Percentiles rank a stretch among this genome's conserved stretches.
Conservation (phyloP, 805 yeast genomes). For the Saccharomycopsis fodiens region DNA sequence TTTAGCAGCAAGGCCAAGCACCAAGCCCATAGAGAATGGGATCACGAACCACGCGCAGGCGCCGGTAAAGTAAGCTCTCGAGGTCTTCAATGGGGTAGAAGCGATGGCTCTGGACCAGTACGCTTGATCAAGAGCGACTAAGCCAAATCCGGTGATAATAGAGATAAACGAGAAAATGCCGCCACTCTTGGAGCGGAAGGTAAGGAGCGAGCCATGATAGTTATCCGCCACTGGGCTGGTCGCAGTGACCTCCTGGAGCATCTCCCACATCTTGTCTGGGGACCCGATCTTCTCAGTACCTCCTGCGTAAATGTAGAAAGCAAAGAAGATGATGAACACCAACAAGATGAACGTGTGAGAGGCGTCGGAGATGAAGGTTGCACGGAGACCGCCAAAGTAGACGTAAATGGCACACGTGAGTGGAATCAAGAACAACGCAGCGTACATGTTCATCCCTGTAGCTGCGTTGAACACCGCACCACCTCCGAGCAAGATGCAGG, state of each 20-base stretch:
- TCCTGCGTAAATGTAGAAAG: slow-evolving; percentile 30
- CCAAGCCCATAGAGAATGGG: slow-evolving; percentile 32
- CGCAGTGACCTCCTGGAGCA: slow-evolving; percentile 31
- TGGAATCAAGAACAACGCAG: slow-evolving; percentile 40
- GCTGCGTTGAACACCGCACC: slow-evolving; percentile 34
- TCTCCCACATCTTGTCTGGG: slow-evolving; percentile 37
- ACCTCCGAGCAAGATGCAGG: slow-evolving; percentile 38
- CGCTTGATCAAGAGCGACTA: slow-evolving; percentile 33
- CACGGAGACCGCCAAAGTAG: slow-evolving; percentile 43
- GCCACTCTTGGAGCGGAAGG: slow-evolving; percentile 31
- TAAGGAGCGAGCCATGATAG: slow-evolving; percentile 30
- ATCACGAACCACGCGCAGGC: slow-evolving; percentile 34
- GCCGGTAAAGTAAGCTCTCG: slow-evolving; percentile 33
- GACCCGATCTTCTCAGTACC: slow-evolving; percentile 33
- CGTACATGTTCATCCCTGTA: slow-evolving; percentile 39
- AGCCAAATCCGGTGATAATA: slow-evolving; percentile 30
- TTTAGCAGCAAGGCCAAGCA: slow-evolving; percentile 33
- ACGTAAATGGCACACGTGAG: slow-evolving; percentile 45
- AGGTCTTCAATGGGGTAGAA: slow-evolving; percentile 28
- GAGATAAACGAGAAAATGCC: slow-evolving; percentile 27
- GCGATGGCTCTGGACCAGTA: slow-evolving; percentile 41
- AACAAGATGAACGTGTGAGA: slow-evolving; percentile 40
- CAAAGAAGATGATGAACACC: slow-evolving; percentile 31
- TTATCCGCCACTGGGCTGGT: slow-evolving; percentile 30
- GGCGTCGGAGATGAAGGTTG: slow-evolving; percentile 47